Conservation (phyloP, 2,329 filamentous ascomycete species). For the Cladosporium oxysporum region DNA sequence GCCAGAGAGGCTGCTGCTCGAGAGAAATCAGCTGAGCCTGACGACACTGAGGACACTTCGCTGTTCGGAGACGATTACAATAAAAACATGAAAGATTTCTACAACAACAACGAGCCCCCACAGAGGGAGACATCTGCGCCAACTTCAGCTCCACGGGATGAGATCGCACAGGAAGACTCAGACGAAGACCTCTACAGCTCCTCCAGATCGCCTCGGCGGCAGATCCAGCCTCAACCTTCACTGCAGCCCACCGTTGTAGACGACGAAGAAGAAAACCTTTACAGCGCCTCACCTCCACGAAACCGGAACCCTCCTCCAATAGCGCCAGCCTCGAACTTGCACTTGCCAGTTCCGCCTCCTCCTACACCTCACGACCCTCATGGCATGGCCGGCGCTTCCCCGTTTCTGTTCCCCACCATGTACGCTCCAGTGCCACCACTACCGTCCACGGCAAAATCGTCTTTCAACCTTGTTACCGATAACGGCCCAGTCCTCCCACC, state of each 20-base stretch:
- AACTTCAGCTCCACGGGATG: neutral
- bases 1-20: neutral
- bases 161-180: neutral
- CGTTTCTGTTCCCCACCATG: neutral
- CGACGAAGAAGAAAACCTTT: neutral
- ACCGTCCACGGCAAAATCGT: neutral
- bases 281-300: neutral
- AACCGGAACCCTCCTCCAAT: neutral
- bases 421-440: neutral
- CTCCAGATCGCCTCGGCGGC: neutral
- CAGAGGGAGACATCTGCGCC: neutral
- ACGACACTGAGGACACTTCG: neutral
- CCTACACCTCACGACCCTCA: neutral
- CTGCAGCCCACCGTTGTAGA: neutral
- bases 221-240: neutral
- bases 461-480: neutral
- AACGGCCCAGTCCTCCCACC: neutral
- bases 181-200: slow-evolving; percentile 1
- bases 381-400: neutral
- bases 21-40: neutral
- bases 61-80: neutral
- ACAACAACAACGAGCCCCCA: neutral
- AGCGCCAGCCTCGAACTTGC: neutral
- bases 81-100: neutral
- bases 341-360: neutral